Evolutionary conservation across 139 green algal species (phyloP), one percentile per base, ranked within the genome.

Genomic region (Tetraselmis striata): DNA sequence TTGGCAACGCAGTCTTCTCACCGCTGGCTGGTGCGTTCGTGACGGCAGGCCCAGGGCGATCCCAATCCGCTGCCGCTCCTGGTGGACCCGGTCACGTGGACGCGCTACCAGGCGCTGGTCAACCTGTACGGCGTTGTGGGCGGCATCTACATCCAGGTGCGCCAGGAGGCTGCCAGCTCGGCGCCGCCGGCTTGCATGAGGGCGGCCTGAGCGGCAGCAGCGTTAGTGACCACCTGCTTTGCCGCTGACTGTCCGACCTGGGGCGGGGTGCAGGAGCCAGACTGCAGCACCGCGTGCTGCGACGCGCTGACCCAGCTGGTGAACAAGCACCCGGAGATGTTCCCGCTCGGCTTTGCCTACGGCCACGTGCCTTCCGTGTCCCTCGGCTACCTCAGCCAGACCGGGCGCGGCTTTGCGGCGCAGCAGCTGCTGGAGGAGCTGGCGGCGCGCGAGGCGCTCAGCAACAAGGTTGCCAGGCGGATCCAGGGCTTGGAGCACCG

Each of bases 361-460:
- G 83, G 90, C 29, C 88, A 92, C 84, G 27, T 92, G 59, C 30
- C 81, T 26, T 75, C 27, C 78, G 82, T 85, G 75, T 84, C 78
- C 2, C 78, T 91, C 27, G 82, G 83, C 5, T 80, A 83, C 5
- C 28, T 82, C 2, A 76, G 75, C 28, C 75, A 84, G 28, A 30
- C 25, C 18, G 89, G 89, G 1, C 87, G 87, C 32, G 88, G 89
- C 23, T 84, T 91, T 78, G 90, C 88, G 31, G 82, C 59, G 18
- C 90, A 93, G 84, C 83, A 92, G 83, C 30, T 93, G 26, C 29
- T 93, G 75, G 90, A 93, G 77, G 90, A 93, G 83, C 82, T 91
- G 30, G 59, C 67, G 1, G 81, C 83, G 2, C 30, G 85, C 23
- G 75, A 80, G 27, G 79, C 80, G 29, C 83, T 93, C 28, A 78